Evolutionary conservation across 108 stramenopile species (phyloP).

Genomic region (Nitzschia sp.): DNA sequence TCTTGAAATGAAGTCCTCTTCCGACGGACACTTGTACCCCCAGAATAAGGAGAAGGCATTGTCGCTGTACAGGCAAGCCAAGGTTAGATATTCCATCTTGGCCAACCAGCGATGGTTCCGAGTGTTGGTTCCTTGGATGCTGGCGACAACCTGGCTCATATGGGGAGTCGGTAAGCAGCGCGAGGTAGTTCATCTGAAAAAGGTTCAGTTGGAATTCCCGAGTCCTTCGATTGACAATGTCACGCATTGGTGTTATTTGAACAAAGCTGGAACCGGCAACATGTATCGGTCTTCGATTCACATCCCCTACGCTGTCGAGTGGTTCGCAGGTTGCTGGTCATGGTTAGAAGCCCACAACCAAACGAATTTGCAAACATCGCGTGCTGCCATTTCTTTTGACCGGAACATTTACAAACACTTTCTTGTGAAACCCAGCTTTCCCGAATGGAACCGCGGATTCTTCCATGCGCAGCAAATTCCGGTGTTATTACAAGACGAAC

Average conservation of each 20-base stretch:
- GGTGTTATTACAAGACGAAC: background rate
- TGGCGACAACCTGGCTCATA: background rate
- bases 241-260: constrained; percentile 6
- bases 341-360: constrained; percentile 1
- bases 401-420: constrained; percentile 1
- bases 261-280: background rate
- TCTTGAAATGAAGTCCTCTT: too few relatives aligned
- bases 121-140: background rate
- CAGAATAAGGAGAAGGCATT: background rate
- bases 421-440: background rate
- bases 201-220: background rate
- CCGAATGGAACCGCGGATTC: constrained; percentile 4
- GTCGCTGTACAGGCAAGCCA: background rate
- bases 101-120: background rate
- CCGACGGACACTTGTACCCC: too few relatives aligned
- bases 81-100: background rate
- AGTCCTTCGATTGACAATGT: background rate
- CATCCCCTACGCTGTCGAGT: background rate
- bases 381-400: background rate
- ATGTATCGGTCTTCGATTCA: background rate
- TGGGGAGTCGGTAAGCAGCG: background rate
- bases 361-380: background rate
- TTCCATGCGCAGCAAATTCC: background rate
- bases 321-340: constrained; percentile 4
- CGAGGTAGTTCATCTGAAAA: background rate